A percentile compares a stretch with the other conserved stretches of the same genome.
Evolutionary conservation across 2,329 filamentous ascomycete species (phyloP).

Genomic region (Fusarium setosum): DNA sequence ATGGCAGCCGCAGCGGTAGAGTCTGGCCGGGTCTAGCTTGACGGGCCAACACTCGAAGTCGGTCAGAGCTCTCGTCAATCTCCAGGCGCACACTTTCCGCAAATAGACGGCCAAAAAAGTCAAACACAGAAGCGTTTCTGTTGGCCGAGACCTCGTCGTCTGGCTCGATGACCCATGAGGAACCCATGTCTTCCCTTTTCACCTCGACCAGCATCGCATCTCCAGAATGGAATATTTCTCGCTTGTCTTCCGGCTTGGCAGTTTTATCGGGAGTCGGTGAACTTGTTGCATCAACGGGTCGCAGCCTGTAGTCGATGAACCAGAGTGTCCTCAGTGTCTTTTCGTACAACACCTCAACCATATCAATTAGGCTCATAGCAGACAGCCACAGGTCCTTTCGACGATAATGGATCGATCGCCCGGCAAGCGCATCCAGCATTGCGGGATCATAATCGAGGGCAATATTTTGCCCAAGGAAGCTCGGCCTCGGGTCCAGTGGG

Average conservation of each 20-base stretch:
- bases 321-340: constrained; percentile 2
- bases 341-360: not conserved
- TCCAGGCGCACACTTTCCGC: not conserved
- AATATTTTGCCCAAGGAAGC: constrained; percentile 18
- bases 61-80: not conserved
- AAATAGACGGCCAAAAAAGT: not conserved
- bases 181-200: constrained; percentile 1
- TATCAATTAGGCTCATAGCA: not conserved
- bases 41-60: not conserved
- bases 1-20: not conserved
- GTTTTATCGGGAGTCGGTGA: rapidly evolving
- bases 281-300: not conserved
- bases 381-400: not conserved
- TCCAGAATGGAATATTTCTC: constrained; percentile 10
- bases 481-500: not conserved
- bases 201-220: constrained; percentile 10
- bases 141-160: not conserved
- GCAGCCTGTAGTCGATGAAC: constrained; percentile 16
- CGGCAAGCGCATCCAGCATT: not conserved
- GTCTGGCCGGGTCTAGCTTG: not conserved
- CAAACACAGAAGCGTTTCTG: not conserved
- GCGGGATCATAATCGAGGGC: constrained; percentile 20
- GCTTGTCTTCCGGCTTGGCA: rapidly evolving
- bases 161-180: not conserved
- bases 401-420: not conserved